Base-by-base conservation (phyloP, 2,329 filamentous ascomycete genomes). In the Cyphellophora europaea region DNA sequence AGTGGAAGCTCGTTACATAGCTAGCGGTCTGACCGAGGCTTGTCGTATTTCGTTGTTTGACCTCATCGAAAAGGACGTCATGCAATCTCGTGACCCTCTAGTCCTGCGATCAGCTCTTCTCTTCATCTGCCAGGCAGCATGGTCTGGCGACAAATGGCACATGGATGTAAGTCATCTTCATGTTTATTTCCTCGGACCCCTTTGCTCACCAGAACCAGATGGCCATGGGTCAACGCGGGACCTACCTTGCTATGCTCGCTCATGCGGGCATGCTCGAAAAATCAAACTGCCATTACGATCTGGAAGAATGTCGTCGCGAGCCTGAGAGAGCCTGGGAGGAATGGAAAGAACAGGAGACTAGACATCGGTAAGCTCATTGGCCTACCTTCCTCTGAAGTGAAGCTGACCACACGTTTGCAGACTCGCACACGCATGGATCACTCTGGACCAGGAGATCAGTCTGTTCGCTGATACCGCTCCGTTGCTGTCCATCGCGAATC, bases 71-170 rank as follows among this genome's bases (percentile, higher is more conserved):
- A 80, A 78, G 53, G 77, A 83, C 46, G 72, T 82, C 32, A 72
- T 78, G 54, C 68, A 82, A 59, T 73, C 74, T 10, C 71, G 74
- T 2, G 77, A 83, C 49, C 72, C 74, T 0, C 69, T 74, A 3
- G 72, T 79, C 0, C 63, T 83, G 29, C 70, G 77, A 25, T 77
- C 76, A 31, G 78, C 78, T 0, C 60, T 83, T 10, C 67, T 83
- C 3, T 82, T 82, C 52, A 80, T 74, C 2, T 68, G 78, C 2
- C 67, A 81, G 16, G 79, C 77, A 5, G 76, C 76, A 1, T 84
- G 79, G 79, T 80, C 78, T 51, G 79, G 79, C 30, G 79, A 83
- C 54, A 82, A 82, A 57, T 82, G 79, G 77, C 74, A 82, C 45
- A 83, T 82, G 78, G 78, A 83, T 49, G 45, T 48, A 40, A 41